Evolutionary conservation across 345 rosid genomes (phyloP).

Genomic region (Hypericum androsaemum): DNA sequence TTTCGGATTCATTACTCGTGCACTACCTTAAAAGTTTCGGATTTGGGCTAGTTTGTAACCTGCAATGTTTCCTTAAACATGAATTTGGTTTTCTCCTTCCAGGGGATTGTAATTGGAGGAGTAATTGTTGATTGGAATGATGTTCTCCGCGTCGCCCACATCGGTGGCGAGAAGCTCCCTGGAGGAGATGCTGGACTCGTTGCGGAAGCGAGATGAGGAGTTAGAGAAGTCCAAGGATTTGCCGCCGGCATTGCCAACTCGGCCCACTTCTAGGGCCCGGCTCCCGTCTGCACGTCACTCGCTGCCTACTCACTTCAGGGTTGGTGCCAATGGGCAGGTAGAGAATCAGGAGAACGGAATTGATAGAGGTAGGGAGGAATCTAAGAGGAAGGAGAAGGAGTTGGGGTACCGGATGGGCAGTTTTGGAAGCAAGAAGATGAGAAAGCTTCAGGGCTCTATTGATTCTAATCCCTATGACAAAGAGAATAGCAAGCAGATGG

Average conservation of each 20-base stretch:
- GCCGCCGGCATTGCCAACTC: constrained; percentile 87
- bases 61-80: too few relatives aligned
- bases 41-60: too few relatives aligned
- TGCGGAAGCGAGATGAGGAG: constrained; percentile 55
- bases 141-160: constrained; percentile 71
- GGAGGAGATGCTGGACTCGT: constrained; percentile 90
- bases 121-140: constrained; percentile 27
- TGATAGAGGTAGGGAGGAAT: constrained; percentile 37
- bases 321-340: constrained; percentile 22
- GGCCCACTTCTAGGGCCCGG: constrained; percentile 76
- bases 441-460: constrained; percentile 27
- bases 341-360: constrained; percentile 18
- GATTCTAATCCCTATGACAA: constrained; percentile 61
- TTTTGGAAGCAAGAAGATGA: constrained; percentile 80
- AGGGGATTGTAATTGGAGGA: constrained; percentile 16
- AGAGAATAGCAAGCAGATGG: constrained; percentile 20
- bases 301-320: constrained; percentile 49
- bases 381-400: constrained; percentile 64
- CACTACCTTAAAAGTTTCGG: too few relatives aligned
- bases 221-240: constrained; percentile 57
- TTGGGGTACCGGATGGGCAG: constrained; percentile 37
- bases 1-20: too few relatives aligned
- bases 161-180: constrained; percentile 67
- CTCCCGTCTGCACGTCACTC: constrained; percentile 73
- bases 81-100: not conserved